phyloP scores from a whole-genome alignment of 257 asterid species.

The Ajuga chamaepitys region DNA sequence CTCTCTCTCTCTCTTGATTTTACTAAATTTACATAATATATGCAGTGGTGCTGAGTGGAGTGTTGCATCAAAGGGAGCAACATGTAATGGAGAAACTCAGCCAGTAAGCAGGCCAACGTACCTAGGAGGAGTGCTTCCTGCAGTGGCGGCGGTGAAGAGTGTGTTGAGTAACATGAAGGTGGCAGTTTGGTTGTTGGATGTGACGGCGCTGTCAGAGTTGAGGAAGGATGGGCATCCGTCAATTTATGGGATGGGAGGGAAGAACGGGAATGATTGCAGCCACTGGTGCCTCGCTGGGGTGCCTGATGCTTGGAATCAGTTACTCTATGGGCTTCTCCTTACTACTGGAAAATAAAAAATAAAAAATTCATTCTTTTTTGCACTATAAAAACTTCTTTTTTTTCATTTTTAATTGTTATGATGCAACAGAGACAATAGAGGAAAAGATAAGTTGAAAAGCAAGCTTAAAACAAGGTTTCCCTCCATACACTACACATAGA shows the following conservation, averaged over 20 bases:
- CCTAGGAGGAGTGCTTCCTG: conserved; percentile 46
- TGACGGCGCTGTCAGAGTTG: conserved; percentile 50
- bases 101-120: conserved; percentile 31
- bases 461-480: no score
- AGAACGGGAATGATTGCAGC: conserved; percentile 53
- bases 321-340: conserved; percentile 32
- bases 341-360: conserved; percentile 16
- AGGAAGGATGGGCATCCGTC: conserved; percentile 81
- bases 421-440: no score
- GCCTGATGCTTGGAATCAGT: conserved; percentile 68
- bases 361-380: neutral
- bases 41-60: conserved; percentile 59
- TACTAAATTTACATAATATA: no score
- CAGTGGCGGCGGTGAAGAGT: conserved; percentile 53
- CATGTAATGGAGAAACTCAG: conserved; percentile 45
- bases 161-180: conserved; percentile 43
- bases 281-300: conserved; percentile 81
- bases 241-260: conserved; percentile 31
- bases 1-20: neutral
- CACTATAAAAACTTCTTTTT: neutral
- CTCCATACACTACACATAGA: no score
- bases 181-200: conserved; percentile 47
- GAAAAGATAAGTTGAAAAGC: no score
- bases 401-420: no score
- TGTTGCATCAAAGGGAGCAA: conserved; percentile 21